Evolutionary conservation across 2,329 filamentous ascomycete genomes (phyloP).

Genomic region (Coniella lustricola): DNA sequence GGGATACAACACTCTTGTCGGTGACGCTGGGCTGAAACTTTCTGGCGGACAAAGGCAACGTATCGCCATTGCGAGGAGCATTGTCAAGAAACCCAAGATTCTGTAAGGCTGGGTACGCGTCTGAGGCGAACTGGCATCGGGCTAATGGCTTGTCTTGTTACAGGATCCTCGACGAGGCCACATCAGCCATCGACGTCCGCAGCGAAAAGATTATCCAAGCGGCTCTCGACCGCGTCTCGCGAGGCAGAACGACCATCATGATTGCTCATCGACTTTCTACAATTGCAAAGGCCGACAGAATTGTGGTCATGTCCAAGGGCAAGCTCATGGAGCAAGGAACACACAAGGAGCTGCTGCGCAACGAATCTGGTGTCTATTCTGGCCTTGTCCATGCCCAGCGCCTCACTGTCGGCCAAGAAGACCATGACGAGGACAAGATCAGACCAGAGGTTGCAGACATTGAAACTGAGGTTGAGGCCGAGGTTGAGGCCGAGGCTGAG

Average conservation of each 20-base stretch:
- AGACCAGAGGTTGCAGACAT: constrained; percentile 22
- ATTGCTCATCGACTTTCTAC: constrained; percentile 69
- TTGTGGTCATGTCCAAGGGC: constrained; percentile 68
- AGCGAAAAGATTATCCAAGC: constrained; percentile 44
- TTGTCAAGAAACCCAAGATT: constrained; percentile 53
- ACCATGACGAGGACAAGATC: constrained; percentile 32
- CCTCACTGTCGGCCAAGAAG: constrained; percentile 41
- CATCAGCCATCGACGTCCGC: constrained; percentile 41
- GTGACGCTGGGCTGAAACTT: constrained; percentile 69
- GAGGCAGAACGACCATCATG: constrained; percentile 53
- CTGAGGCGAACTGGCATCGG: neutral
- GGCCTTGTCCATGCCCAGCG: constrained; percentile 59
- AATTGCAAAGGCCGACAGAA: constrained; percentile 70
- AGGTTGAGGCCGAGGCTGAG: constrained; percentile 29
- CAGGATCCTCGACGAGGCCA: constrained; percentile 57
- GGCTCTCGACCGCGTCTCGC: constrained; percentile 47
- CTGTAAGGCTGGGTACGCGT: no score
- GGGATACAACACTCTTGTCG: constrained; percentile 67
- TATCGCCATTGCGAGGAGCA: constrained; percentile 54
- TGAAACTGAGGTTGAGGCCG: constrained; percentile 32
- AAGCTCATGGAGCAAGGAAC: constrained; percentile 66
- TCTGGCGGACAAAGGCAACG: constrained; percentile 58
- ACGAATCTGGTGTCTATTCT: constrained; percentile 57
- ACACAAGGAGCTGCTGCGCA: constrained; percentile 61
- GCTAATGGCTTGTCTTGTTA: neutral